Percentiles rank a stretch among this genome's conserved stretches.
These are phyloP conservation scores for Fusarium nygamai DNA, from an alignment of 2,329 filamentous ascomycete species.

Conservation along the genomic window DNA sequence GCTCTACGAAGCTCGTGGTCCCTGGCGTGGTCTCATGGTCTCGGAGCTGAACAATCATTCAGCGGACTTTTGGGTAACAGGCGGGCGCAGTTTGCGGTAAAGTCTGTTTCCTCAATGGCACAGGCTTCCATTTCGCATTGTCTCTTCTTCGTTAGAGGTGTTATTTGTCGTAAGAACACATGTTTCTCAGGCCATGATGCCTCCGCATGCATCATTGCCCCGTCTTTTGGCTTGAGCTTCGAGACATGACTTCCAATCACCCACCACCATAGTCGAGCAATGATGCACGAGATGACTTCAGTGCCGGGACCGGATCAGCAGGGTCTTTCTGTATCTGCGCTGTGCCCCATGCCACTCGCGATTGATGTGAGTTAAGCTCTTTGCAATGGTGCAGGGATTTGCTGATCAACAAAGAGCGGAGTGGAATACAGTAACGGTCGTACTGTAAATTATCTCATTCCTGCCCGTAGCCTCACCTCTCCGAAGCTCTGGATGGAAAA, in stretches of 20 bases:
- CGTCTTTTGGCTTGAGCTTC: conserved; percentile 23
- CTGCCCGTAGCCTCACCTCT: conserved; percentile 24
- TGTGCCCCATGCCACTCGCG: conserved; percentile 1
- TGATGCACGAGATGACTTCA: conserved; percentile 36
- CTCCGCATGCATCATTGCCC: conserved; percentile 27
- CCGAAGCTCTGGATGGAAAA: not conserved
- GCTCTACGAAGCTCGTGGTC: conserved; percentile 19
- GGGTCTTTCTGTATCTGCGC: conserved; percentile 34
- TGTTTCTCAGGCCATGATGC: conserved; percentile 21
- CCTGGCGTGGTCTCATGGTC: conserved; percentile 28
- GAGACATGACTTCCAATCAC: conserved; percentile 12
- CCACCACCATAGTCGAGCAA: conserved; percentile 5
- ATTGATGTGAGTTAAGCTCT: conserved; percentile 18
- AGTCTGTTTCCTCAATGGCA: not conserved
- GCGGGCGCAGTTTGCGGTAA: not conserved
- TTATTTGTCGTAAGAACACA: conserved; percentile 4
- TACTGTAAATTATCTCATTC: conserved; percentile 30
- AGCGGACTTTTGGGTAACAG: not conserved
- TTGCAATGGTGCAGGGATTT: not conserved
- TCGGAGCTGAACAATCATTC: conserved; percentile 10
- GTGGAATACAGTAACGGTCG: conserved; percentile 9
- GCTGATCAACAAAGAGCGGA: conserved; percentile 15
- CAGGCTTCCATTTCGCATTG: not conserved
- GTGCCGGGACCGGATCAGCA: conserved; percentile 39
- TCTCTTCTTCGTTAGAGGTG: not conserved